Conservation (phyloP, 2,329 filamentous ascomycete species). For the Ascochyta koolunga region DNA sequence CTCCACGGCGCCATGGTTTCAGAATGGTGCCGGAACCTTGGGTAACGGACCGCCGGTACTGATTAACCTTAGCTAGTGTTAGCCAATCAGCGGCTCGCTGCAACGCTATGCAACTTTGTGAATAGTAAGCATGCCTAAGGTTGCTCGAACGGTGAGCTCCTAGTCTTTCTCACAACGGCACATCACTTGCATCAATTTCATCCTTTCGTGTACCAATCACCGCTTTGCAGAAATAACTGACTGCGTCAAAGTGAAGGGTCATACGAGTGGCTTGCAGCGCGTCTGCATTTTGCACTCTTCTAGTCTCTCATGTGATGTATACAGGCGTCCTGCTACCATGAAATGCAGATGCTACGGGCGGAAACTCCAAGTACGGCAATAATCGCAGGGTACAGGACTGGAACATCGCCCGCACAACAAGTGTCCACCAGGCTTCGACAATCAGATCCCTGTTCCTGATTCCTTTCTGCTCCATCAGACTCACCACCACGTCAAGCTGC, state of each 20-base stretch:
- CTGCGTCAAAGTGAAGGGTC: not conserved
- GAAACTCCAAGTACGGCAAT: constrained; percentile 1
- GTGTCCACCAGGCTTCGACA: constrained; percentile 5
- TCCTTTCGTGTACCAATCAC: not conserved
- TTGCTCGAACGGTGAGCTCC: no score
- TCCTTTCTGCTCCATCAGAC: constrained; percentile 4
- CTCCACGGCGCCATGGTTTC: constrained; percentile 20
- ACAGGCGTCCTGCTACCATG: constrained; percentile 1
- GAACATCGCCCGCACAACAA: constrained; percentile 1
- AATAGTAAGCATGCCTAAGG: not conserved
- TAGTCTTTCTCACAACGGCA: no score
- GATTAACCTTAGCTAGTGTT: not conserved
- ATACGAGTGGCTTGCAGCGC: not conserved
- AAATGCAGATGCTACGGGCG: constrained; percentile 4
- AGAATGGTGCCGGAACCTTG: constrained; percentile 20
- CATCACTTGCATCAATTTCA: not conserved
- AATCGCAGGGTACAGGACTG: not conserved
- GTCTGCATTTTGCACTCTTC: not conserved
- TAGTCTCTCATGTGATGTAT: constrained; percentile 1
- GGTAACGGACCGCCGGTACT: constrained; percentile 11
- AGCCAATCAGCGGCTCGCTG: not conserved
- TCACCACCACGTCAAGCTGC: not conserved
- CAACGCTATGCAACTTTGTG: not conserved
- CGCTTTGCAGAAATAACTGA: not conserved
- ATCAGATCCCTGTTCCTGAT: not conserved